Evolutionary conservation across 2,329 filamentous ascomycete species (phyloP).

Genomic region (Teratosphaeria nubilosa): DNA sequence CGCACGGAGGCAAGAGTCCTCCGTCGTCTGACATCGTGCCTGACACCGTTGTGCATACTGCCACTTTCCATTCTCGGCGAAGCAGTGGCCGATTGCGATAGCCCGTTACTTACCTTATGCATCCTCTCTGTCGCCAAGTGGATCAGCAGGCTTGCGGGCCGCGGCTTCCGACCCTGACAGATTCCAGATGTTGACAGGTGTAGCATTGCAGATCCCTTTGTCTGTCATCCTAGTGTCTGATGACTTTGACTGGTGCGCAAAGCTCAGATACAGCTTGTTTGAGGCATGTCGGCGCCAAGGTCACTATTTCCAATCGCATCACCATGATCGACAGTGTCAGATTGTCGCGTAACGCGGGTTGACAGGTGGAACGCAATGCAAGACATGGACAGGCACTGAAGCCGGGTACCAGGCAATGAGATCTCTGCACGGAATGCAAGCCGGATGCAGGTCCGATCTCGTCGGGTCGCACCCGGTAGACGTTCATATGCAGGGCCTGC

Average conservation of each 20-base stretch:
- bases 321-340: not conserved
- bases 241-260: not conserved
- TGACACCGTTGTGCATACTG: not conserved
- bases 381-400: not conserved
- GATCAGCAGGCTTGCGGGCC: not conserved
- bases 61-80: not conserved
- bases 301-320: not conserved
- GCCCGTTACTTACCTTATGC: not conserved
- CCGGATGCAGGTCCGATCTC: not conserved
- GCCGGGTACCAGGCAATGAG: not conserved
- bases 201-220: not conserved
- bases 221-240: not conserved
- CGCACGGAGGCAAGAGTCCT: too few species aligned
- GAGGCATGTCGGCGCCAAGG: not conserved
- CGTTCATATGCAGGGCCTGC: not conserved
- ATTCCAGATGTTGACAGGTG: not conserved
- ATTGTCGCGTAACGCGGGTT: not conserved
- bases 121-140: not conserved
- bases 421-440: not conserved
- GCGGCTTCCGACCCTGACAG: not conserved
- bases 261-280: not conserved
- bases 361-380: not conserved
- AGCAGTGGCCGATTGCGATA: not conserved
- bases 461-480: not conserved
- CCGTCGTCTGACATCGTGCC: too few species aligned